These are phyloP conservation scores for Pseudogymnoascus sp. DNA, from an alignment of 2,329 filamentous ascomycete genomes.

Conservation along the genomic window DNA sequence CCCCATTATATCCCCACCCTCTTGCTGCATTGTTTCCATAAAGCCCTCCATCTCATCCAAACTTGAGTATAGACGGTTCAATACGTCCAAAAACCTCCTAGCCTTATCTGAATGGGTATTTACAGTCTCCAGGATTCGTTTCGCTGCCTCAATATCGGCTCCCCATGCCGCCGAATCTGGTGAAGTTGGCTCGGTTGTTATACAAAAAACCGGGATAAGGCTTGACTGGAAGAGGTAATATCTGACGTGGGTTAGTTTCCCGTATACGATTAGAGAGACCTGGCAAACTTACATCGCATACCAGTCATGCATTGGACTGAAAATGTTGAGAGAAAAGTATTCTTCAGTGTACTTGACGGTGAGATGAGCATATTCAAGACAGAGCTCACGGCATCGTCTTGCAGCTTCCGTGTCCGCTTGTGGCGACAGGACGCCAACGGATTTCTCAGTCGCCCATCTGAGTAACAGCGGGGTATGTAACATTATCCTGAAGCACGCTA, in stretches of 20 bases:
- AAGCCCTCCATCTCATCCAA: constrained; percentile 3
- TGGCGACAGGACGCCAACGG: background rate
- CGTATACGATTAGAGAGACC: background rate
- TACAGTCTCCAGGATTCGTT: constrained; percentile 4
- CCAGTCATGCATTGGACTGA: constrained; percentile 27
- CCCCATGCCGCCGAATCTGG: constrained; percentile 6
- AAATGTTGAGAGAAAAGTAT: constrained; percentile 24
- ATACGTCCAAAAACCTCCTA: background rate
- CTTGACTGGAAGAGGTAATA: constrained; percentile 32
- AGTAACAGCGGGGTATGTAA: background rate
- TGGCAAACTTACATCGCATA: constrained; percentile 17
- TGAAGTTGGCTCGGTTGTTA: constrained; percentile 9
- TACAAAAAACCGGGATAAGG: constrained; percentile 25
- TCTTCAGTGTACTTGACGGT: constrained; percentile 25
- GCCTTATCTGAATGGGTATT: background rate
- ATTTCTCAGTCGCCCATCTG: constrained; percentile 1
- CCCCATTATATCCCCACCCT: background rate
- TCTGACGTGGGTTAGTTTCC: constrained; percentile 14
- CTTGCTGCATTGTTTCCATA: constrained; percentile 3
- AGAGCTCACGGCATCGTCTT: constrained; percentile 21
- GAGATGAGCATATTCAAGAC: constrained; percentile 25
- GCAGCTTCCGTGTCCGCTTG: constrained; percentile 1
- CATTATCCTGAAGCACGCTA: constrained; percentile 3
- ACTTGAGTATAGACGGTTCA: background rate
- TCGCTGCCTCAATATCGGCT: constrained; percentile 6